Evolutionary conservation across 306 rosid species (phyloP).

Genomic region (Acacia crassicarpa): DNA sequence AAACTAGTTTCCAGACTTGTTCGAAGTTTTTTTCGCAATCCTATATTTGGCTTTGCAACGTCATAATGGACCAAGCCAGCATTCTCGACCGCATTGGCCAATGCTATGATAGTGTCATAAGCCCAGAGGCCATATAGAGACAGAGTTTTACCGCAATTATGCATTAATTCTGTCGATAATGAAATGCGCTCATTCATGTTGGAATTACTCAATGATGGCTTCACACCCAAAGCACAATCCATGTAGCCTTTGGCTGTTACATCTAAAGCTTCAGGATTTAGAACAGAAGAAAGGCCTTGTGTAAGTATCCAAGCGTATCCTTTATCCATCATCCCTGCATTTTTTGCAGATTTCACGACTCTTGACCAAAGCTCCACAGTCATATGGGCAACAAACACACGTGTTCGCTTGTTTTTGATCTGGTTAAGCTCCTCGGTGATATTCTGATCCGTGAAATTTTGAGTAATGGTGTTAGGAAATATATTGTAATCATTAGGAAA

Average conservation of each 20-base stretch:
- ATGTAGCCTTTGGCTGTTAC: not conserved
- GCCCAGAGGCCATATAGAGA: not conserved
- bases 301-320: conserved; percentile 36
- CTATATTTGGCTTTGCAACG: too few species aligned
- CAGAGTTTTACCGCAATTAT: not conserved
- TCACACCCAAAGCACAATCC: not conserved
- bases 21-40: too few species aligned
- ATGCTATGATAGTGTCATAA: not conserved
- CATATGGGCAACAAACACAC: conserved; percentile 45
- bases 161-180: not conserved
- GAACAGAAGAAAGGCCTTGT: conserved; percentile 27
- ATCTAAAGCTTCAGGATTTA: conserved; percentile 1
- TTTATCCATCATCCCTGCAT: conserved; percentile 25
- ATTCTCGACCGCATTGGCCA: not conserved
- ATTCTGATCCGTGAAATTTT: not conserved
- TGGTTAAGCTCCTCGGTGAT: not conserved
- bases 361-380: conserved; percentile 1
- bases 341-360: conserved; percentile 33
- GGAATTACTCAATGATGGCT: not conserved
- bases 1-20: conserved; percentile 10
- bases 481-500: too few species aligned
- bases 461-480: too few species aligned
- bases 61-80: not conserved
- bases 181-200: not conserved
- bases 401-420: not conserved